Evolutionary conservation across 495 filamentous ascomycete genomes (phyloP).

Genomic region (Jackrogersella multiformis): DNA sequence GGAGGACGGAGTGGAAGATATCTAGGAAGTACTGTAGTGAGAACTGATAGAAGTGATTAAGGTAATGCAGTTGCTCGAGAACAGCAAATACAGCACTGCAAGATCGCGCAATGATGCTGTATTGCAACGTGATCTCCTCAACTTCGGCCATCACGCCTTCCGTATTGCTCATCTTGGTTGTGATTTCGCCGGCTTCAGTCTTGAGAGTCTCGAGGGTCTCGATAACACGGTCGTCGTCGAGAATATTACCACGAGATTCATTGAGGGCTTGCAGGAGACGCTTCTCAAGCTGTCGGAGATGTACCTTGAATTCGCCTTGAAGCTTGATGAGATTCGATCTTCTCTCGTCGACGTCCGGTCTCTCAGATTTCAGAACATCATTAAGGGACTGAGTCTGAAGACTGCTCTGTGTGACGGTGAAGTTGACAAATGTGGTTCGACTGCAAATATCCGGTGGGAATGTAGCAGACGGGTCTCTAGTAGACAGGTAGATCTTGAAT

Average conservation of each 20-base stretch:
- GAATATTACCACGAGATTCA: slow-evolving; percentile 95
- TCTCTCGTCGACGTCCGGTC: slow-evolving; percentile 96
- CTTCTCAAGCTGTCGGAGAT: slow-evolving; percentile 96
- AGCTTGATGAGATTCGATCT: slow-evolving; percentile 97
- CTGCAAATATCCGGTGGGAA: slow-evolving; percentile 99
- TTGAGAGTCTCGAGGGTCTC: slow-evolving; percentile 98
- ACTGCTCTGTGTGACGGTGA: slow-evolving; percentile 98
- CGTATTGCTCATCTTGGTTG: slow-evolving; percentile 92
- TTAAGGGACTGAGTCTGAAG: slow-evolving; percentile 97
- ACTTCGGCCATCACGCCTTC: slow-evolving; percentile 99
- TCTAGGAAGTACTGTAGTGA: slow-evolving; percentile 97
- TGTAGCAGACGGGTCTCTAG: slow-evolving; percentile 91
- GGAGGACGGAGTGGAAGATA: slow-evolving; percentile 94
- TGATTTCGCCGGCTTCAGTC: slow-evolving; percentile 95
- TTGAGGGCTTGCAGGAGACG: slow-evolving; percentile 93
- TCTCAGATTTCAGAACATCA: slow-evolving; percentile 94
- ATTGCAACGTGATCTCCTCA: slow-evolving; percentile 90
- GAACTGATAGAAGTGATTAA: slow-evolving; percentile 99
- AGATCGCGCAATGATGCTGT: slow-evolving; percentile 88
- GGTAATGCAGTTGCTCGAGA: slow-evolving; percentile 94
- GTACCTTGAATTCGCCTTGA: slow-evolving; percentile 98
- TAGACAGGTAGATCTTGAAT: slow-evolving; percentile 95
- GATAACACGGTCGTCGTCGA: slow-evolving; percentile 98
- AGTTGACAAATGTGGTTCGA: slow-evolving; percentile 98
- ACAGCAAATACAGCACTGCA: slow-evolving; percentile 98